Conservation (phyloP, 352 stramenopile genomes). For the Phytopythium ostracodes region DNA sequence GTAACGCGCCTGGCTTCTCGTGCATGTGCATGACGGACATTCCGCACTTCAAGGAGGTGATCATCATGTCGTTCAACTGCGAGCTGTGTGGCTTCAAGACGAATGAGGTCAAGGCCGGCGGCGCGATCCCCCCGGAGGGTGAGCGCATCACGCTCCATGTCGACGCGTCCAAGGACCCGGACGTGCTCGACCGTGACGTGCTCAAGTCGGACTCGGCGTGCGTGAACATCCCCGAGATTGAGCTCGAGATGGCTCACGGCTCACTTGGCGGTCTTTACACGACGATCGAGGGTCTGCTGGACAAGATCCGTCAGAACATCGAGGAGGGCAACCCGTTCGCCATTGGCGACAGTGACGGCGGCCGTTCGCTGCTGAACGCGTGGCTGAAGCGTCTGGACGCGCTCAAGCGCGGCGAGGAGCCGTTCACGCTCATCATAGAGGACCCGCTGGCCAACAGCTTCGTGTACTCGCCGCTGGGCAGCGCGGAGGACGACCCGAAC, state of each 20-base stretch:
- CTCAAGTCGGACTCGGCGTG: slow-evolving; percentile 89
- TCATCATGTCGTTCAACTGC: slow-evolving; percentile 93
- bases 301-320: slow-evolving; percentile 83
- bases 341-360: slow-evolving; percentile 70
- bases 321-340: slow-evolving; percentile 80
- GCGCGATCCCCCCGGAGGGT: slow-evolving; percentile 80
- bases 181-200: slow-evolving; percentile 89
- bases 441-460: slow-evolving; percentile 92
- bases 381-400: slow-evolving; percentile 49
- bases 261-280: slow-evolving; percentile 90
- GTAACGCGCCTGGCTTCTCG: slow-evolving; percentile 55
- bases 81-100: slow-evolving; percentile 89
- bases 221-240: slow-evolving; percentile 88
- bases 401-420: slow-evolving; percentile 52
- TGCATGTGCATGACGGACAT: slow-evolving; percentile 93
- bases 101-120: slow-evolving; percentile 91
- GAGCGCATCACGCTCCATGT: slow-evolving; percentile 75
- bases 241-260: slow-evolving; percentile 88
- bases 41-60: slow-evolving; percentile 92
- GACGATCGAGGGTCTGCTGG: slow-evolving; percentile 90
- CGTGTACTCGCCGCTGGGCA: slow-evolving; percentile 69
- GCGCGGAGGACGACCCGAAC: slow-evolving; percentile 46
- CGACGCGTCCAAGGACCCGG: slow-evolving; percentile 25
- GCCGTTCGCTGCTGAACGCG: slow-evolving; percentile 45
- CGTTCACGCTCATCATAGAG: slow-evolving; percentile 88